Conservation (phyloP, 2,329 filamentous ascomycete genomes). For the Calonectria multiphialidica region DNA sequence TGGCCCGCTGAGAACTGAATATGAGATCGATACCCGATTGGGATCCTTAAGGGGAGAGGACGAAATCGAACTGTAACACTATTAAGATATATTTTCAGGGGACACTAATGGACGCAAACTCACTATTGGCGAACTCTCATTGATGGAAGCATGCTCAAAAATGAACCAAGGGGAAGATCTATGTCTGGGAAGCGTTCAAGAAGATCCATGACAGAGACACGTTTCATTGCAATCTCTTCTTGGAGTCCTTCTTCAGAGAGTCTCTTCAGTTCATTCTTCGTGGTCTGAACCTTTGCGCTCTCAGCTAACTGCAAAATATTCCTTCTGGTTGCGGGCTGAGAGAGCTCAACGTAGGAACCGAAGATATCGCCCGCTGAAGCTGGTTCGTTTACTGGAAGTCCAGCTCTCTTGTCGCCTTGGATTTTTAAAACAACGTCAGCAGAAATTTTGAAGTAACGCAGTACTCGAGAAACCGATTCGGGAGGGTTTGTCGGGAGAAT, state of each 20-base stretch:
- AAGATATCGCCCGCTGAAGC: not conserved
- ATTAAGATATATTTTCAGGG: not conserved
- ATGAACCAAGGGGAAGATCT: not conserved
- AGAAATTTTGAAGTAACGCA: not conserved
- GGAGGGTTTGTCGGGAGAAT: not conserved
- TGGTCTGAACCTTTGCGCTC: not conserved
- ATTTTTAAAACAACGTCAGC: not conserved
- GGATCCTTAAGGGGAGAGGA: not conserved
- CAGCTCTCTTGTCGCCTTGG: not conserved
- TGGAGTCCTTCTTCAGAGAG: not conserved
- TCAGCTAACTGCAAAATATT: not conserved
- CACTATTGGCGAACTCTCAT: not conserved
- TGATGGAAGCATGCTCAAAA: not conserved
- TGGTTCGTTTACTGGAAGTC: not conserved
- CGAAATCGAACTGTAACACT: not conserved
- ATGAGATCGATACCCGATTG: not conserved
- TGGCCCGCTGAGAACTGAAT: not conserved
- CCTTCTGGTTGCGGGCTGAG: not conserved
- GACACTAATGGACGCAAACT: not conserved
- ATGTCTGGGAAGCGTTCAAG: not conserved
- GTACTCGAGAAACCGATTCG: not conserved
- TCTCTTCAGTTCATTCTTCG: not conserved
- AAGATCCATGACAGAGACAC: not conserved
- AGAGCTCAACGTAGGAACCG: not conserved
- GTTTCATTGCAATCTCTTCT: not conserved